Evolutionary conservation across 768 basidiomycete species (phyloP).

Genomic region (Macrolepiota fuliginosa): DNA sequence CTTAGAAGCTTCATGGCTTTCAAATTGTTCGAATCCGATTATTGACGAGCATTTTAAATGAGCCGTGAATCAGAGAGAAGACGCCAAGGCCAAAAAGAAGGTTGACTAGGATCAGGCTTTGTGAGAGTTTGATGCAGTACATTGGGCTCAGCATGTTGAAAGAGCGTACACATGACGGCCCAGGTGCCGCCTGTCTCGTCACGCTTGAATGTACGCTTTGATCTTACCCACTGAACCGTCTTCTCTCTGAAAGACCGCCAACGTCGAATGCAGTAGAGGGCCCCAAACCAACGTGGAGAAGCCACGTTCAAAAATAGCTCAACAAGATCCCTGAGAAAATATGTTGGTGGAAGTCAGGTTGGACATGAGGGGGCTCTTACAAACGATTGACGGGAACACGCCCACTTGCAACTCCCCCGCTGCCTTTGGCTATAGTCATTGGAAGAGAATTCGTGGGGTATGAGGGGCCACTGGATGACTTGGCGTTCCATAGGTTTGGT

Average conservation of each 20-base stretch:
- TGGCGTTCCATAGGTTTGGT: not conserved
- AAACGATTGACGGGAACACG: not conserved
- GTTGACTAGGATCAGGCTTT: not conserved
- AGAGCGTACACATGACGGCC: not conserved
- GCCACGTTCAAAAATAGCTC: not conserved
- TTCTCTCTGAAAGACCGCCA: not conserved
- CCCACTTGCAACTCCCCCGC: not conserved
- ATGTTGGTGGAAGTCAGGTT: not conserved
- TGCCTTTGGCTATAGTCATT: not conserved
- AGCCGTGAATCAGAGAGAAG: not conserved
- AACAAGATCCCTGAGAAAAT: not conserved
- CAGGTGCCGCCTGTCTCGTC: not conserved
- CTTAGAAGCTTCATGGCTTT: not conserved
- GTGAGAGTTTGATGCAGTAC: not conserved
- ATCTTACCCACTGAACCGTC: not conserved
- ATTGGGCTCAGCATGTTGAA: not conserved
- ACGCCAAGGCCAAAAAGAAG: not conserved
- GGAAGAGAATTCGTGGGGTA: no score
- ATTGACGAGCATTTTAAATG: not conserved
- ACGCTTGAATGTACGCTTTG: not conserved
- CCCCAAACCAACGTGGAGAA: not conserved
- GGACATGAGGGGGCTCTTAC: not conserved
- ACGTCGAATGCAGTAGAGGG: not conserved
- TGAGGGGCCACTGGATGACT: not conserved
- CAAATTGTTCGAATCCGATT: not conserved